Conservation (phyloP, 23 red algal species). For the Gracilaria gracilis region DNA sequence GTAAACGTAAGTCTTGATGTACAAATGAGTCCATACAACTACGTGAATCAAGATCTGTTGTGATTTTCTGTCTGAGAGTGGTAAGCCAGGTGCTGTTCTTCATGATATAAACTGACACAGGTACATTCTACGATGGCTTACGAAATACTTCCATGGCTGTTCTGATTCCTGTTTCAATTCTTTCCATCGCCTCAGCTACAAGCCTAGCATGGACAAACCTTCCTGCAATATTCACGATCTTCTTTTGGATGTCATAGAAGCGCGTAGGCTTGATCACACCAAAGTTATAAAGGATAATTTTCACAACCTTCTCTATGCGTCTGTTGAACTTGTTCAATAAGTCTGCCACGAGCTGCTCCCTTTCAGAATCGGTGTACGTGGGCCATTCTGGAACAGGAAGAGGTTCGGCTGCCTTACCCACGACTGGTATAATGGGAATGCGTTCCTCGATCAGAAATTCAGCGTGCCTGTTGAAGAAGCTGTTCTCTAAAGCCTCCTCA, state of each 20-base stretch:
- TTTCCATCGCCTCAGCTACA: neutral
- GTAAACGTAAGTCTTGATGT: too few species aligned
- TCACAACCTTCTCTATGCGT: neutral
- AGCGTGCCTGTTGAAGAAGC: neutral
- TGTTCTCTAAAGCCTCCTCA: constrained; percentile 8
- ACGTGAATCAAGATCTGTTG: too few species aligned
- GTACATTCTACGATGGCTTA: neutral
- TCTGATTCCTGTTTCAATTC: neutral
- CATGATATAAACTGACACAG: too few species aligned
- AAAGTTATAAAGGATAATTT: neutral
- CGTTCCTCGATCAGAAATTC: neutral
- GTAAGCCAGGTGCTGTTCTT: too few species aligned
- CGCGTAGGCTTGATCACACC: neutral
- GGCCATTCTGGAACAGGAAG: constrained; percentile 23
- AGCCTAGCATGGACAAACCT: neutral
- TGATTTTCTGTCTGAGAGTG: too few species aligned
- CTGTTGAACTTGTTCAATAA: constrained; percentile 12
- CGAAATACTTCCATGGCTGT: neutral
- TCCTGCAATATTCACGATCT: neutral
- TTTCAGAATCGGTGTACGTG: neutral
- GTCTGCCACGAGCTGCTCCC: neutral
- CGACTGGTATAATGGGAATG: constrained; percentile 45
- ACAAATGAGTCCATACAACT: too few species aligned
- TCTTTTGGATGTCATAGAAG: neutral
- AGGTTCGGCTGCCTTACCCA: constrained; percentile 21